phyloP scores from a whole-genome alignment of 2,329 filamentous ascomycete genomes.

The Cladosporium sphaerospermum region DNA sequence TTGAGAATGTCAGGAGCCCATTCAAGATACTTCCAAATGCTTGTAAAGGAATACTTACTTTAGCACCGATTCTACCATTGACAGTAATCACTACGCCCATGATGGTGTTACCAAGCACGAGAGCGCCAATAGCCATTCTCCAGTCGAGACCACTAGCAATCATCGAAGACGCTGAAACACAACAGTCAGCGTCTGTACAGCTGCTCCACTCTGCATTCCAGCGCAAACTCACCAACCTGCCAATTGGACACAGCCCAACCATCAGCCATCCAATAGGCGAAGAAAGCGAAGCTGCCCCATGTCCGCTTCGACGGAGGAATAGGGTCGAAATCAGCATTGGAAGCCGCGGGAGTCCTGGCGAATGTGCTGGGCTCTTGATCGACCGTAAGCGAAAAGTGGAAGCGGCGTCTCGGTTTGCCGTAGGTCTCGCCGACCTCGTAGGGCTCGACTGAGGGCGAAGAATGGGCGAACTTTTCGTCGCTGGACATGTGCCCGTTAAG shows the following conservation, averaged over 20 bases:
- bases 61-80: conserved; percentile 48
- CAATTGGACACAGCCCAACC: conserved; percentile 36
- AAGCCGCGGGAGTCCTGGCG: conserved; percentile 28
- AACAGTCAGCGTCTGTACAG: conserved; percentile 10
- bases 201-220: neutral
- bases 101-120: conserved; percentile 22
- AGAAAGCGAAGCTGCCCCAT: conserved; percentile 30
- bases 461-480: conserved; percentile 19
- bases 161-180: conserved; percentile 36
- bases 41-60: conserved; percentile 29
- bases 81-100: conserved; percentile 40
- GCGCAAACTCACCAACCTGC: conserved; percentile 29
- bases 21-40: neutral
- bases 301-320: conserved; percentile 34
- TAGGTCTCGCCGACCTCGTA: conserved; percentile 21
- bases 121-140: conserved; percentile 45
- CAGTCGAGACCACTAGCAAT: conserved; percentile 50
- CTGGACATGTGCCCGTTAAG: neutral
- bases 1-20: conserved; percentile 36
- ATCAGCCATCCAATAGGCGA: conserved; percentile 37
- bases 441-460: conserved; percentile 21
- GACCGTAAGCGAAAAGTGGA: conserved; percentile 28
- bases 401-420: conserved; percentile 20
- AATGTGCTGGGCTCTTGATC: conserved; percentile 32
- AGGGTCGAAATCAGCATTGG: conserved; percentile 35